These are phyloP conservation scores for Mimosa pudica DNA, from an alignment of 306 rosid genomes.

Conservation along the genomic window DNA sequence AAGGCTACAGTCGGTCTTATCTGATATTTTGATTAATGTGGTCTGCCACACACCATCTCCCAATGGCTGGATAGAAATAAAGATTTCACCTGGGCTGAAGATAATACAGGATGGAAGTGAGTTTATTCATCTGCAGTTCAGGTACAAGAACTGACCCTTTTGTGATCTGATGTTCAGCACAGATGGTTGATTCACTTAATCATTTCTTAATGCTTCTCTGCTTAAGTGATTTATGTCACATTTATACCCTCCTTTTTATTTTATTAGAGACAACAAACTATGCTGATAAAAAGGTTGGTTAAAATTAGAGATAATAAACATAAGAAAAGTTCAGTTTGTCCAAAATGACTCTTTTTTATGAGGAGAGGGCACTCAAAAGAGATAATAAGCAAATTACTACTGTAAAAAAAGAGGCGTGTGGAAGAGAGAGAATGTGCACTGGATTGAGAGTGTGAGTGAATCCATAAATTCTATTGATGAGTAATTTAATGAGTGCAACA, in stretches of 20 bases:
- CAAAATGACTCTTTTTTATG: too few species aligned
- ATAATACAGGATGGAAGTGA: conserved; percentile 63
- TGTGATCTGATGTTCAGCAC: not conserved
- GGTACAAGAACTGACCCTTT: conserved; percentile 51
- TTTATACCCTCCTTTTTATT: not conserved
- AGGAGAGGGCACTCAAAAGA: too few species aligned
- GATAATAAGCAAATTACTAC: not conserved
- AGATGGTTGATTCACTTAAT: not conserved
- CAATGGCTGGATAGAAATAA: conserved; percentile 75
- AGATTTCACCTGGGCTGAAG: conserved; percentile 63
- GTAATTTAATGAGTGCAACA: not conserved
- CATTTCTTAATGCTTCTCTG: conserved; percentile 9
- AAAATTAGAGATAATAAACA: too few species aligned
- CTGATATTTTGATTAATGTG: conserved; percentile 65
- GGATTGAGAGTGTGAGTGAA: not conserved
- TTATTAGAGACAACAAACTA: too few species aligned
- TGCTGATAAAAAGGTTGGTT: too few species aligned
- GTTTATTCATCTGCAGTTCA: conserved; percentile 60
- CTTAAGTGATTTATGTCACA: conserved; percentile 8
- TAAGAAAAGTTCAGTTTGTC: too few species aligned
- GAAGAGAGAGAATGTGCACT: not conserved
- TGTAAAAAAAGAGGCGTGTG: not conserved
- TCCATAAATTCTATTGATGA: not conserved
- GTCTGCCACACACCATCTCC: conserved; percentile 69
- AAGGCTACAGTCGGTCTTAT: conserved; percentile 76